phyloP scores from a whole-genome alignment of 2,329 filamentous ascomycete species.

The Venturia nashicola region DNA sequence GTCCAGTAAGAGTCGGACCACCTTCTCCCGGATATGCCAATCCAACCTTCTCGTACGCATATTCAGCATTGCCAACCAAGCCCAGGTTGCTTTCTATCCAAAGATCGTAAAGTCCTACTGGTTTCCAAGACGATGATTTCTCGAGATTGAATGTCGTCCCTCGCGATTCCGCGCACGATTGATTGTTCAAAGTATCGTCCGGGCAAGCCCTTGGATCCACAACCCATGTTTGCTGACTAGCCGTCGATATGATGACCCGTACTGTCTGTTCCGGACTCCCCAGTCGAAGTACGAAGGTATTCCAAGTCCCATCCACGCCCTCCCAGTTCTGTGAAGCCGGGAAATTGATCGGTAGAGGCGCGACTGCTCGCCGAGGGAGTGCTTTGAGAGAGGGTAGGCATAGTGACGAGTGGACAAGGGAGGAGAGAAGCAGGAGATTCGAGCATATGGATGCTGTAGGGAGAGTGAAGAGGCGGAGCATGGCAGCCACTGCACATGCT shows the following conservation, averaged over 20 bases:
- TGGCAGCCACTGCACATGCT: conserved; percentile 2
- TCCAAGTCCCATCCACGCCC: conserved; percentile 53
- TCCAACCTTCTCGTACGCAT: conserved; percentile 41
- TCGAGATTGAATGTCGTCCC: conserved; percentile 46
- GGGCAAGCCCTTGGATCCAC: conserved; percentile 47
- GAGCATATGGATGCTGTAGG: conserved; percentile 3
- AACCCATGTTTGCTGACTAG: conserved; percentile 59
- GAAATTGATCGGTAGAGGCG: conserved; percentile 21
- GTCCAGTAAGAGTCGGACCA: conserved; percentile 29
- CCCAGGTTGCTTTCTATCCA: conserved; percentile 45
- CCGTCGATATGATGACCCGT: conserved; percentile 51
- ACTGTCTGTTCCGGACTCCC: conserved; percentile 42
- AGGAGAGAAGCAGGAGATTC: background rate
- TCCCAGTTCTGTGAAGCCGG: conserved; percentile 25
- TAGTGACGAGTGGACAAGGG: background rate
- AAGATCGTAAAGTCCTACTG: conserved; percentile 48
- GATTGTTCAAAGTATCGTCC: conserved; percentile 18
- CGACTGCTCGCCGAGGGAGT: background rate
- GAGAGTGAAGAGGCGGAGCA: background rate
- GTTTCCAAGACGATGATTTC: conserved; percentile 45
- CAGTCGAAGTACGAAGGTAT: conserved; percentile 49
- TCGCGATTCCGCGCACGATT: conserved; percentile 39
- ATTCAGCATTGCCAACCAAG: conserved; percentile 49
- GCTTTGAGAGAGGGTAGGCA: background rate
- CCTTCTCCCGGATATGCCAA: conserved; percentile 27